These are phyloP conservation scores for Acacia concinna DNA, from an alignment of 331 rosid genomes.

Conservation along the genomic window DNA sequence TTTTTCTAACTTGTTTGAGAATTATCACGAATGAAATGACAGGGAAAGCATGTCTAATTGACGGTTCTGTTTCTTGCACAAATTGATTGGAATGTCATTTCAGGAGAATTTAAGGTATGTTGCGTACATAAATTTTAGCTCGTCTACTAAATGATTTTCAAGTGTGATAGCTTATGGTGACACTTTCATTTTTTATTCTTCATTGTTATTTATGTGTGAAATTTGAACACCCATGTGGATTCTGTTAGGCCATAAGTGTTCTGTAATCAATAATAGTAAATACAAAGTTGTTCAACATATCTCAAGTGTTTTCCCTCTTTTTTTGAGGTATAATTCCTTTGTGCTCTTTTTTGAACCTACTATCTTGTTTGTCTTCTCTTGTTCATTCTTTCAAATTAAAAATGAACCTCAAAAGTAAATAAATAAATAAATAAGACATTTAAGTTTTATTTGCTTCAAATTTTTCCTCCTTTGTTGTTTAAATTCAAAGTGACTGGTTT, in stretches of 20 bases:
- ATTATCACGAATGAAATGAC: constrained; percentile 51
- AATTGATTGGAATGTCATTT: constrained; percentile 45
- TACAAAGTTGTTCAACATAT: too few relatives aligned
- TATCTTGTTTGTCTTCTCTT: not conserved
- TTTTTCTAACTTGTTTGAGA: constrained; percentile 60
- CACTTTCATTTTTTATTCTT: not conserved
- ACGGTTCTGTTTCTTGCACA: constrained; percentile 65
- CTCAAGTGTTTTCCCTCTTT: too few relatives aligned
- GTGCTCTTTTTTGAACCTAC: not conserved
- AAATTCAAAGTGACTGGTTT: constrained; percentile 13
- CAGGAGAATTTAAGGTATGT: constrained; percentile 88
- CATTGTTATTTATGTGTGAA: not conserved
- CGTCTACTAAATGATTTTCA: not conserved
- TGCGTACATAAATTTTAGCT: constrained; percentile 11
- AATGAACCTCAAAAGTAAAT: constrained; percentile 6
- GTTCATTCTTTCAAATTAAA: not conserved
- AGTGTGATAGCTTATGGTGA: not conserved
- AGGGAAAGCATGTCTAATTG: constrained; percentile 59
- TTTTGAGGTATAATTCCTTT: not conserved
- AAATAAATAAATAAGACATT: too few relatives aligned
- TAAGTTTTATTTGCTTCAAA: not conserved
- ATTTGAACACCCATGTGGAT: not conserved
- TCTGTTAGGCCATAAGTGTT: not conserved
- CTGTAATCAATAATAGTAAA: not conserved
- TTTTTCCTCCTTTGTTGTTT: not conserved